These are phyloP conservation scores for Serendipita sp. DNA, from an alignment of 768 basidiomycete genomes.

Conservation along the genomic window DNA sequence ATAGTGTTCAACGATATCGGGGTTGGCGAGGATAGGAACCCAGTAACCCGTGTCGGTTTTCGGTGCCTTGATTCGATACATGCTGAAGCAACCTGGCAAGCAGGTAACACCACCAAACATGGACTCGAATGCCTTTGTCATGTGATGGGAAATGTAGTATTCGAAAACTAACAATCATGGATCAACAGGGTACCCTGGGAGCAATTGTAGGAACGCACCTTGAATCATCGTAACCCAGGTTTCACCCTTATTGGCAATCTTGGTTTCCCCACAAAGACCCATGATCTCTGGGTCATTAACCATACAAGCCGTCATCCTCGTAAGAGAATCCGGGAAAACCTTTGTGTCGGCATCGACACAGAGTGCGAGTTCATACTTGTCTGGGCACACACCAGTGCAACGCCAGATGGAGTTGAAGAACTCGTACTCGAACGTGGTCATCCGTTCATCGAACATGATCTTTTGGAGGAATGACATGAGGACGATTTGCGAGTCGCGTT, in stretches of 20 bases:
- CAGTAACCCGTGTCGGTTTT: constrained; percentile 91
- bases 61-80: constrained; percentile 99
- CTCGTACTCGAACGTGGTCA: constrained; percentile 99
- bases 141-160: constrained; percentile 98
- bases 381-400: constrained; percentile 86
- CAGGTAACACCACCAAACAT: constrained; percentile 99
- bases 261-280: constrained; percentile 98
- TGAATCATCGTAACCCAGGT: constrained; percentile 99
- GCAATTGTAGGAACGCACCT: constrained; percentile 36
- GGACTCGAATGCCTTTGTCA: constrained; percentile 98
- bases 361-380: constrained; percentile 86
- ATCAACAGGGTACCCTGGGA: neutral
- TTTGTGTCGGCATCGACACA: constrained; percentile 98
- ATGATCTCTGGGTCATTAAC: constrained; percentile 94
- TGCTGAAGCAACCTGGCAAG: constrained; percentile 97
- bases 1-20: constrained; percentile 96
- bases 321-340: constrained; percentile 95
- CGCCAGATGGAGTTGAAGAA: constrained; percentile 99
- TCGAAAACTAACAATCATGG: constrained; percentile 61
- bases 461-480: constrained; percentile 97
- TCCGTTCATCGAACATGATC: constrained; percentile 99
- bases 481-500: constrained; percentile 95
- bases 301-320: constrained; percentile 93
- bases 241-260: constrained; percentile 98
- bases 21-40: constrained; percentile 97